Base-by-base conservation (phyloP, 2,329 filamentous ascomycete genomes). In the Stylonectria norvegica region DNA sequence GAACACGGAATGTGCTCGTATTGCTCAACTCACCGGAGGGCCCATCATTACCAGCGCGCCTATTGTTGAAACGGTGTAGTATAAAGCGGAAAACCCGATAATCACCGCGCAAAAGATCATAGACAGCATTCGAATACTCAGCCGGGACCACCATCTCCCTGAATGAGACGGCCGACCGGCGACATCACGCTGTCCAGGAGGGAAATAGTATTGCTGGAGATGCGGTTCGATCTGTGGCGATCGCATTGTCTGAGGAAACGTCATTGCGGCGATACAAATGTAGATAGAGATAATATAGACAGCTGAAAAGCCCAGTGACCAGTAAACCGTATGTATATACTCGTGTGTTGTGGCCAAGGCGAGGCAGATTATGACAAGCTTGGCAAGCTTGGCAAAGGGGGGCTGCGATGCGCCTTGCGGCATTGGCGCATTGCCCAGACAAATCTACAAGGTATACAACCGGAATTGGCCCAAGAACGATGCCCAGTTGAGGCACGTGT, bases 41-140 rank as follows among this genome's bases (percentile, higher is more conserved):
- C 43, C 40, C 40, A 47, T 43, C 40, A 47, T 49, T 15, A 49
- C 34, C 7, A 49, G 38, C 11, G 46, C 20, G 7, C 43, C 46
- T 5, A 49, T 18, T 16, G 46, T 46, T 40, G 40, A 49, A 19
- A 34, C 31, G 20, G 30, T 32, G 18, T 25, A 25, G 19, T 49
- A 49, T 22, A 43, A 38, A 8, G 25, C 43, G 7, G 46, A 41
- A 17, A 46, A 27, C 1, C 36, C 41, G 16, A 44, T 18, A 28
- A 38, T 34, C 12, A 35, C 41, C 15, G 15, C 19, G 25, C 34
- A 19, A 14, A 34, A 39, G 16, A 43, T 15, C 6, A 37, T 32
- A n/a, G 45, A 43, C 12, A 46, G 27, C 12, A 43, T 15, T 11
- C 46, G 43, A 12, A 49, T 32, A 6, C 33, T 38, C 34, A 46